Conservation (phyloP, 371 early-diverging fungal species). For the Rhizopus delemar region DNA sequence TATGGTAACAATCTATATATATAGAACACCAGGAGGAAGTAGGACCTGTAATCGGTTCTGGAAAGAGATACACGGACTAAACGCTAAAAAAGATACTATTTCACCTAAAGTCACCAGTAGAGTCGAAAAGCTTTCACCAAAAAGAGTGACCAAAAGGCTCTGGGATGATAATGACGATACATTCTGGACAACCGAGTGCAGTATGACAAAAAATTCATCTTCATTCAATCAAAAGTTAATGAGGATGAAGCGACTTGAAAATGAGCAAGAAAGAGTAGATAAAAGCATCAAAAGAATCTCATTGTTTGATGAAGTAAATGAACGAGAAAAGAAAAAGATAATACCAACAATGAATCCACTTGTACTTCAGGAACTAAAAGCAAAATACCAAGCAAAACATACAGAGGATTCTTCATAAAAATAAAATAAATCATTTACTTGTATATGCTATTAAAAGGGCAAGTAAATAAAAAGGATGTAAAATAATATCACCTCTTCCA, state of each 20-base stretch:
- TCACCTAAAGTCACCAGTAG: no score
- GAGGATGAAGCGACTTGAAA: not conserved
- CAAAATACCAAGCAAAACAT: constrained; percentile 14
- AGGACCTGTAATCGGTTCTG: constrained; percentile 26
- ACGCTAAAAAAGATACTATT: not conserved
- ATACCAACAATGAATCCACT: constrained; percentile 14
- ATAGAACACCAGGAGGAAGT: constrained; percentile 28
- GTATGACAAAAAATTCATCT: not conserved
- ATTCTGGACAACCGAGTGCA: constrained; percentile 9
- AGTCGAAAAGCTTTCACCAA: no score
- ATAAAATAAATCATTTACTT: not conserved
- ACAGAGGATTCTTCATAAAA: constrained; percentile 24
- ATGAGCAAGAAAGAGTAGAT: not conserved
- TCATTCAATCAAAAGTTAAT: constrained; percentile 9
- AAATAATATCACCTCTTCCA: no score
- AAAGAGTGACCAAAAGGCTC: not conserved
- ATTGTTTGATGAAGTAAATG: constrained; percentile 14
- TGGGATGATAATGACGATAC: constrained; percentile 10
- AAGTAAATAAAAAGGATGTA: no score
- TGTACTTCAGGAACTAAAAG: constrained; percentile 27
- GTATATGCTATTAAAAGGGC: no score
- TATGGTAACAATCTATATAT: not conserved
- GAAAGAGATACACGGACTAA: constrained; percentile 30
- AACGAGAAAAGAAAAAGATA: constrained; percentile 15
- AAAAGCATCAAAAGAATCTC: not conserved